phyloP scores from a whole-genome alignment of 352 stramenopile species.

The Phytopythium ostracodes region DNA sequence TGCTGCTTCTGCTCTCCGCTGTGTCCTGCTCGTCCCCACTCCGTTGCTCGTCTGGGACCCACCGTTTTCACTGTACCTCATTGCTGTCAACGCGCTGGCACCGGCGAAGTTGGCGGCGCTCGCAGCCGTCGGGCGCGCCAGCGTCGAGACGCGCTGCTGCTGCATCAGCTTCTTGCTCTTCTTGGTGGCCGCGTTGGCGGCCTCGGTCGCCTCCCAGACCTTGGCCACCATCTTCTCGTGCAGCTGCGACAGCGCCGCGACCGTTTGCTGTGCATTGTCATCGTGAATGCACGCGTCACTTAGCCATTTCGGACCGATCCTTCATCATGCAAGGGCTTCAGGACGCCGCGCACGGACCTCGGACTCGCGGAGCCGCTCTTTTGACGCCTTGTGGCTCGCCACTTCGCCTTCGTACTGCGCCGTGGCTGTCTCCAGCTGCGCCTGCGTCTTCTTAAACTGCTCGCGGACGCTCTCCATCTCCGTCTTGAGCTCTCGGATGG shows the following conservation, averaged over 20 bases:
- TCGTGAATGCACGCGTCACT: slow-evolving; percentile 1
- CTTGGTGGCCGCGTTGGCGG: slow-evolving; percentile 48
- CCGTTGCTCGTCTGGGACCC: neutral
- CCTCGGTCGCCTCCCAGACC: slow-evolving; percentile 56
- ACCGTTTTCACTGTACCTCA: neutral
- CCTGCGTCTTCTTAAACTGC: slow-evolving; percentile 18
- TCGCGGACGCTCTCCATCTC: slow-evolving; percentile 29
- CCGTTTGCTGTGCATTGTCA: slow-evolving; percentile 39
- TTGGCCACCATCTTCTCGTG: slow-evolving; percentile 71
- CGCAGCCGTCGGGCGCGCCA: slow-evolving; percentile 49
- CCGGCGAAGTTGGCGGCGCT: slow-evolving; percentile 35
- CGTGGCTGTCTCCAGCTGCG: slow-evolving; percentile 33
- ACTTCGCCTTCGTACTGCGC: slow-evolving; percentile 38
- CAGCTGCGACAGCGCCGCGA: slow-evolving; percentile 56
- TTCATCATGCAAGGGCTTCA: neutral
- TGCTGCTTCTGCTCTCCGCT: slow-evolving; percentile 5
- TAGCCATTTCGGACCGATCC: too few species aligned
- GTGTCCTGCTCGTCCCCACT: too few species aligned
- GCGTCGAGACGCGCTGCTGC: slow-evolving; percentile 39
- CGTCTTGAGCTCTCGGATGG: slow-evolving; percentile 23
- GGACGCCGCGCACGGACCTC: slow-evolving; percentile 30
- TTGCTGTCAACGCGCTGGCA: slow-evolving; percentile 8
- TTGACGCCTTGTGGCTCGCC: slow-evolving; percentile 38
- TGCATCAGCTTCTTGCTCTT: slow-evolving; percentile 53
- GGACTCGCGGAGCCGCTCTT: slow-evolving; percentile 41